Evolutionary conservation across 148 eudicot genomes (phyloP).

Genomic region (Beta vulgaris): DNA sequence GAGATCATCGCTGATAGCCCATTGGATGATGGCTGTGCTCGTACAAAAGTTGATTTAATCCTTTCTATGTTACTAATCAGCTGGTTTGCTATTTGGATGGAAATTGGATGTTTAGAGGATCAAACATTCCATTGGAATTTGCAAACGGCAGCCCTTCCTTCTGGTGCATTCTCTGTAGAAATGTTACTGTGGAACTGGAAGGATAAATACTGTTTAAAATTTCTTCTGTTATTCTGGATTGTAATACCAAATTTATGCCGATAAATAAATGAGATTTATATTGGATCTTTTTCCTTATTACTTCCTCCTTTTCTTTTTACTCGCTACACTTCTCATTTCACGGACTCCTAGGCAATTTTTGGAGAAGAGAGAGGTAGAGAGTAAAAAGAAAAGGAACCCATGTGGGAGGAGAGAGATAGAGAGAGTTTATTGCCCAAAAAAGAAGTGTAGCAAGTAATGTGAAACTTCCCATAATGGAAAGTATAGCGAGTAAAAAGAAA

Average conservation of each 20-base stretch:
- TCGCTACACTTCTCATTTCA: too few relatives aligned
- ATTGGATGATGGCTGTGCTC: constrained; percentile 1
- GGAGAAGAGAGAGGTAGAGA: too few relatives aligned
- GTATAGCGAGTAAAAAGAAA: too few relatives aligned
- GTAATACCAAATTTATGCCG: constrained; percentile 14
- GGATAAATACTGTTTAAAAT: constrained; percentile 2
- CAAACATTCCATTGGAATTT: constrained; percentile 8
- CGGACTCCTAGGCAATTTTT: too few relatives aligned
- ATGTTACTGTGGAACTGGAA: constrained; percentile 2
- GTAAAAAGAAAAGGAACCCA: too few relatives aligned
- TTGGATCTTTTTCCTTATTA: too few relatives aligned
- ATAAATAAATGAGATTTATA: constrained; percentile 27
- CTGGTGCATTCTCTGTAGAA: constrained; percentile 7
- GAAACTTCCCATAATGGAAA: too few relatives aligned
- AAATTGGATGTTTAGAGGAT: constrained; percentile 21
- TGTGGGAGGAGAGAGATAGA: too few relatives aligned
- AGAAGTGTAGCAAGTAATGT: too few relatives aligned
- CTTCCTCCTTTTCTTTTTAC: too few relatives aligned
- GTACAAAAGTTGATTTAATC: constrained; percentile 15
- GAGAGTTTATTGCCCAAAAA: too few relatives aligned
- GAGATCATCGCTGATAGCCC: constrained; percentile 34
- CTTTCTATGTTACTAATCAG: constrained; percentile 9
- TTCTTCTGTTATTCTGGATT: constrained; percentile 15
- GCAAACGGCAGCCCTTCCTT: constrained; percentile 5
- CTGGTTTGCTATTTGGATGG: constrained; percentile 11